Base-by-base conservation (phyloP, 768 basidiomycete genomes). In the Leucocoprinus sp. region DNA sequence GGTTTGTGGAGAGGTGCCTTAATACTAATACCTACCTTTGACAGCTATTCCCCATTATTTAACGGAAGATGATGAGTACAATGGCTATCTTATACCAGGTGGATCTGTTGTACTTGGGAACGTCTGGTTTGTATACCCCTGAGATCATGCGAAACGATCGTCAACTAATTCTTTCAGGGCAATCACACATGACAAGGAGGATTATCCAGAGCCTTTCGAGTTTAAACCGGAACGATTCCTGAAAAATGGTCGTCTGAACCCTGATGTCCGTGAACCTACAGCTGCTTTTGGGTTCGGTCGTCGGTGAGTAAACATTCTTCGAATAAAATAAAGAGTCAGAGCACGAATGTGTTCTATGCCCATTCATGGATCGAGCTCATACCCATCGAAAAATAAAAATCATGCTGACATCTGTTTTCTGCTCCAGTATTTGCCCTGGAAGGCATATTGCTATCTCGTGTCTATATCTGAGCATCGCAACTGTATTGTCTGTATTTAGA, bases 231-330 rank as follows among this genome's bases (percentile, higher is more conserved):
- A 57, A 37, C 42, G 55, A 26, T 57, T 54, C 44, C 43, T 57
- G 40, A 54, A 49, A 26, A 47, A 57, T 40, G 55, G 55, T 18
- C 48, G 45, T 28, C 37, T 54, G n/a, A 43, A 57, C 28, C 51
- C 49, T 18, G 46, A 51, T 5, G 53, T 51, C 15, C 51, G 48
- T 26, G 55, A 57, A 22, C 55, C 55, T 2, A 48, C 38, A 23
- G 53, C 54, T n/a, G 50, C 55, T 23, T 57, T 57, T 42, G 55
- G 55, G 3, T 57, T 57, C 51, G 55, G 55, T 11, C 36, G 55
- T 17, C 52, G 55, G 55, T 54, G 33, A 24, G 42, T 38, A 3
- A 35, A 35, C 4, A 41, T 37, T 15, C 15, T 15, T 5, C 24
- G 5, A 7, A 31, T 31, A 5, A 8, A 31, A 31, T 31, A n/a